A percentile compares a stretch with the other conserved stretches of the same genome.
phyloP scores from a whole-genome alignment of 805 yeast genomes.

The Candida bentonensis region DNA sequence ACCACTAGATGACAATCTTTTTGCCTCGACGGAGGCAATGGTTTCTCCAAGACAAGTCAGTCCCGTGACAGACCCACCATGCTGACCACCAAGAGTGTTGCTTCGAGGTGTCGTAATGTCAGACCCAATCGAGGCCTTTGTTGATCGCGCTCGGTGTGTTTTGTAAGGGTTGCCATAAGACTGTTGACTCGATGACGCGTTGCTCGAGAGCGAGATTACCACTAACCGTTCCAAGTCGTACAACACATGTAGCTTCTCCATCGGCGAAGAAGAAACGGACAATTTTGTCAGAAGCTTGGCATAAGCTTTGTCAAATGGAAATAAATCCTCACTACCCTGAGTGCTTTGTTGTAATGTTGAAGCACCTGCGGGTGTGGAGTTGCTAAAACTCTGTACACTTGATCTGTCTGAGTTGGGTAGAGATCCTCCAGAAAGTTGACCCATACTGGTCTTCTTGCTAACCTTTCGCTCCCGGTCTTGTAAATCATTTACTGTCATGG shows the following conservation, averaged over 20 bases:
- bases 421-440: neutral
- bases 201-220: constrained; percentile 11
- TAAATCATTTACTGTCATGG: neutral
- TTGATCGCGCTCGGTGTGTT: constrained; percentile 8
- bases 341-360: neutral
- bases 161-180: neutral
- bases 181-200: neutral
- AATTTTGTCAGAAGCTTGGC: constrained; percentile 10
- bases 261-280: constrained; percentile 15
- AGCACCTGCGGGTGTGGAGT: neutral
- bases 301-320: constrained; percentile 14
- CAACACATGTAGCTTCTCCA: constrained; percentile 13
- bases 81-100: constrained; percentile 3
- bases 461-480: neutral
- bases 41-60: constrained; percentile 12
- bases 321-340: neutral
- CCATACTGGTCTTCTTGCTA: neutral
- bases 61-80: constrained; percentile 3
- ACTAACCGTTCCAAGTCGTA: constrained; percentile 16
- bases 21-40: constrained; percentile 15
- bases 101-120: constrained; percentile 4
- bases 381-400: neutral
- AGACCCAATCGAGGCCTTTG: constrained; percentile 10
- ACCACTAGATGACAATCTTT: constrained; percentile 9
- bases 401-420: neutral